Base-by-base conservation (phyloP, 1,139 yeast species). In the Suhomyces chickasaworum region DNA sequence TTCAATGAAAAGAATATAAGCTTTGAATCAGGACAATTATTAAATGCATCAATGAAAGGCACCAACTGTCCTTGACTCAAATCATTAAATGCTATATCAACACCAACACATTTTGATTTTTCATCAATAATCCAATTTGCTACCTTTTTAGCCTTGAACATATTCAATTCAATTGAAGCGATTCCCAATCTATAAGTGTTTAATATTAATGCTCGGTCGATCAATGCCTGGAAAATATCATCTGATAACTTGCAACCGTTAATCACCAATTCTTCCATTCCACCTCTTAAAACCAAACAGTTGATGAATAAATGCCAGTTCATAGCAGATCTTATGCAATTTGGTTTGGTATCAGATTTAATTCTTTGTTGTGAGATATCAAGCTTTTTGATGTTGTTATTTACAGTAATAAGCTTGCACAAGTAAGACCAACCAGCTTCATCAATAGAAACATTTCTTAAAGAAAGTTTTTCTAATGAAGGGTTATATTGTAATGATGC, bases 81-180 rank as follows among this genome's bases (percentile, higher is more conserved):
- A 60, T 86, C 89, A 62, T 90, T 90, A 54, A 86, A 90, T 1
- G 93, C 96, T 41, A 90, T 66, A 69, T 90, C 97, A 18, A 91
- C 77, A 2, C 97, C 97, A 53, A 84, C 82, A 60, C 91, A 82
- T 15, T 75, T 75, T 15, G 83, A 73, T 15, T 67, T 62, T 7
- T 77, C 75, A 25, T 67, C 60, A 3, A 81, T 71, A 38, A 86
- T 74, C 93, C 95, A 88, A 42, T 78, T 68, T 16, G 83, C 75
- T 23, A 90, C 66, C 20, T 77, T 65, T 39, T 73, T 65, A 10
- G 87, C 68, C 53, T 89, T 89, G 29, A 73, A 77, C 5, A 65
- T 53, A 47, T 81, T 77, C 39, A 91, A 68, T 42, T 84, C 88
- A 41, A 84, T 82, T 16, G 86, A 77, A 0, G 96, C 96, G 37